A percentile compares a stretch with the other conserved stretches of the same genome.
Conservation (phyloP, 768 basidiomycete genomes). For the Roridomyces roridus region DNA sequence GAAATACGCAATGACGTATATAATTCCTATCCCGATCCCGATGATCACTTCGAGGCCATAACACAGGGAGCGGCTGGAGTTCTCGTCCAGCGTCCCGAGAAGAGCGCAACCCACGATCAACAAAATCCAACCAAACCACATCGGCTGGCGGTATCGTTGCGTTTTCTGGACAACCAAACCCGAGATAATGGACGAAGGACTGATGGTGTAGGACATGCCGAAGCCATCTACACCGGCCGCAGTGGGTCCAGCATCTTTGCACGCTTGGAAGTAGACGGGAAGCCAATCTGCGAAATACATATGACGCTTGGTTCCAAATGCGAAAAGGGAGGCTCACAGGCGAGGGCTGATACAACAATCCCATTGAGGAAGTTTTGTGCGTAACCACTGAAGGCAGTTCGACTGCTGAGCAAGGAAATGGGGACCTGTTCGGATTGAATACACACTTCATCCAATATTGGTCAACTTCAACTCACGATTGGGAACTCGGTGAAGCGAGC, state of each 20-base stretch:
- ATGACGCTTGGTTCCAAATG: background rate
- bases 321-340: slow-evolving; percentile 27
- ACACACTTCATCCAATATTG: background rate
- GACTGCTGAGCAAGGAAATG: slow-evolving; percentile 11
- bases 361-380: slow-evolving; percentile 32
- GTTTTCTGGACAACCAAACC: background rate
- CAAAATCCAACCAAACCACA: background rate
- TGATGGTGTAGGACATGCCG: background rate
- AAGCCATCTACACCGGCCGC: slow-evolving; percentile 32
- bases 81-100: slow-evolving; percentile 1
- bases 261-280: slow-evolving; percentile 50
- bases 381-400: slow-evolving; percentile 27
- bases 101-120: slow-evolving; percentile 5
- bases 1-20: slow-evolving; percentile 38
- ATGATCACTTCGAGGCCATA: slow-evolving; percentile 30
- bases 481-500: background rate
- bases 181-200: background rate
- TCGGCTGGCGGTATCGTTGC: background rate
- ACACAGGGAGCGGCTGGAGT: background rate
- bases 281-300: slow-evolving; percentile 37
- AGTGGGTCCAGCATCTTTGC: slow-evolving; percentile 36
- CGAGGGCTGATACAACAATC: slow-evolving; percentile 17
- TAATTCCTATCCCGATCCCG: slow-evolving; percentile 30
- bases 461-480: background rate
- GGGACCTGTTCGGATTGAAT: background rate